These are phyloP conservation scores for Teratosphaeria viscida DNA, from an alignment of 2,329 filamentous ascomycete genomes.

Conservation along the genomic window DNA sequence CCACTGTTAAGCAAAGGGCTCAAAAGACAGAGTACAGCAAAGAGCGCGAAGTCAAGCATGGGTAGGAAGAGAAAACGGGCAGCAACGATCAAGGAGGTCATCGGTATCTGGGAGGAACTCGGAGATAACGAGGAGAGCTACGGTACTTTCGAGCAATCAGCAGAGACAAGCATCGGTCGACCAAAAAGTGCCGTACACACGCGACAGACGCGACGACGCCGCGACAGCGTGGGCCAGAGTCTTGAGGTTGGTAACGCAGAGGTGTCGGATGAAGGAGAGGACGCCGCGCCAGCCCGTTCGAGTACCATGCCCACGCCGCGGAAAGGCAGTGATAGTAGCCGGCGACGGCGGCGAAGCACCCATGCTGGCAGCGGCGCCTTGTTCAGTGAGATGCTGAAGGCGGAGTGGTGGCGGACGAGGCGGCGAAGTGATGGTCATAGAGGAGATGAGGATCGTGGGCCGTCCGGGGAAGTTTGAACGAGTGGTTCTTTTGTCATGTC, in stretches of 20 bases:
- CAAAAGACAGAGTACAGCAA: conserved; percentile 2
- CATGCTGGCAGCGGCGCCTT: conserved; percentile 18
- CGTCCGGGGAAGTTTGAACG: neutral
- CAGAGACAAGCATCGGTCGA: conserved; percentile 1
- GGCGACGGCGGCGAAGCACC: conserved; percentile 12
- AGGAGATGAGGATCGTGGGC: neutral
- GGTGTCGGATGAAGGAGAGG: neutral
- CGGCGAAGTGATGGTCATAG: neutral
- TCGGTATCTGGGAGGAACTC: conserved; percentile 23
- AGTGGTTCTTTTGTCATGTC: neutral
- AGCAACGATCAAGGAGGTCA: conserved; percentile 22
- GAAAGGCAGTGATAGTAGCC: neutral
- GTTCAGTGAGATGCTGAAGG: conserved; percentile 21
- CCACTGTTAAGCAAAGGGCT: conserved; percentile 2
- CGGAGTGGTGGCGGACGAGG: conserved; percentile 20
- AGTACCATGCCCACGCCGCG: conserved; percentile 3
- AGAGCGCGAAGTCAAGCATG: conserved; percentile 1
- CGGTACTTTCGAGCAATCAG: conserved; percentile 10
- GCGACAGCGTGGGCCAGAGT: conserved; percentile 6
- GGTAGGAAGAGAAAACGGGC: conserved; percentile 18
- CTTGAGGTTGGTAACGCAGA: neutral
- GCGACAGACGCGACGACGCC: conserved; percentile 8
- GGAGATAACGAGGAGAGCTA: conserved; percentile 17
- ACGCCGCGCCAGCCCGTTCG: conserved; percentile 11
- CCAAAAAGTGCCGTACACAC: conserved; percentile 8